Evolutionary conservation across 148 eudicot species (phyloP), one percentile per base, ranked within the genome.

Genomic region (Nepenthes mirabilis): DNA sequence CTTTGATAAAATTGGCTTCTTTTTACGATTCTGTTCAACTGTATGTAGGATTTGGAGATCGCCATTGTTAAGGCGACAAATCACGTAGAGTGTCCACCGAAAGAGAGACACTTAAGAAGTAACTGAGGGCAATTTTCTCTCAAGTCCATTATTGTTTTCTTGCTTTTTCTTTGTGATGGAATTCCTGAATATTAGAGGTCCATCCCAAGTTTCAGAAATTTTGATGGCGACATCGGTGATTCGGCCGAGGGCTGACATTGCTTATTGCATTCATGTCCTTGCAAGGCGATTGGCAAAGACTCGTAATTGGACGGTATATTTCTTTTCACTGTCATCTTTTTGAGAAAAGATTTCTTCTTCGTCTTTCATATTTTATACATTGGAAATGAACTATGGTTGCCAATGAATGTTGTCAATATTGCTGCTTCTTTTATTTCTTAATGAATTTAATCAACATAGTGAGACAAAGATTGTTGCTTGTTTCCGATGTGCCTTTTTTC

Each of bases 31-130:
- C 12, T n/a, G 8, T 49, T 49, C 11, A 2, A 3, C 7, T 10
- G 4, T 10, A 3, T 49, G 14, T n/a, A 49, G 52, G 99, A 89
- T 72, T 82, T 93, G 63, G 99, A 93, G 71, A 88, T 93, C 33
- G 96, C 99, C 66, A 80, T 89, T 70, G 95, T 93, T 36, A 93
- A 93, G 74, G 96, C 99, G 14, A 93, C 99, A 36, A 93, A 93
- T 74, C 99, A 93, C 62, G 99, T 86, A 2, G 99, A 88, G 69
- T 70, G 79, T 56, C 99, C 99, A 34, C 99, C 99, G 2, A 93
- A 93, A 72, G 99, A 89, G 58, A 74, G 99, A 57, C 96, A 93
- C 67, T 71, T 93, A 50, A 84, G 95, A 69, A 93, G 99, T 93
- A 36, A 8, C 7, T 7, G n/a, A 40, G 4, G 3, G 43, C 7